Evolutionary conservation across 2,329 filamentous ascomycete genomes (phyloP).

Genomic region (Volutella citrinella): DNA sequence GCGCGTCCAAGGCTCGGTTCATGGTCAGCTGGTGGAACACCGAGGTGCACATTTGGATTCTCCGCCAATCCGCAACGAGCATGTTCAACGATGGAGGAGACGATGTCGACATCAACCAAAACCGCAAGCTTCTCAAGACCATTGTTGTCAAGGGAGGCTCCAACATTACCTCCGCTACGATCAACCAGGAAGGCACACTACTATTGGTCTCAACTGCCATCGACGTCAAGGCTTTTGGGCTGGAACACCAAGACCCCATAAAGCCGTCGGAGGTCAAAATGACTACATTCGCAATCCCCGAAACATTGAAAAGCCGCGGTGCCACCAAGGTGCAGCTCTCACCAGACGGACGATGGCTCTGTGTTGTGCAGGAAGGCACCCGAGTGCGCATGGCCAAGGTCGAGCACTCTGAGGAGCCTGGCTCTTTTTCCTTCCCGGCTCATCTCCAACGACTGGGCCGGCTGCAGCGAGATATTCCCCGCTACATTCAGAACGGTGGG

Average conservation of each 20-base stretch:
- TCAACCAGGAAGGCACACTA: conserved; percentile 69
- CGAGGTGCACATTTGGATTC: conserved; percentile 78
- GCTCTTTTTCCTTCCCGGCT: conserved; percentile 28
- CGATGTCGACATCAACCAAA: conserved; percentile 45
- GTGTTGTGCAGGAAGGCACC: conserved; percentile 59
- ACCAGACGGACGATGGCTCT: conserved; percentile 67
- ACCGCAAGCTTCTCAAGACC: conserved; percentile 65
- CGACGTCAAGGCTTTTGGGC: conserved; percentile 74
- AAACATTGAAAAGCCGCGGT: conserved; percentile 55
- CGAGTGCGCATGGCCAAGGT: conserved; percentile 47
- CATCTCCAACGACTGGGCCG: conserved; percentile 47
- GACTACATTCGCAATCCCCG: conserved; percentile 65
- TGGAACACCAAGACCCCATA: conserved; percentile 50
- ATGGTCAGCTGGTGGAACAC: conserved; percentile 91
- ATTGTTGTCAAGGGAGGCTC: conserved; percentile 72
- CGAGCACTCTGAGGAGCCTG: conserved; percentile 13
- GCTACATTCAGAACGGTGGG: conserved; percentile 58
- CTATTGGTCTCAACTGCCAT: conserved; percentile 73
- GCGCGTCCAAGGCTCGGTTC: conserved; percentile 69
- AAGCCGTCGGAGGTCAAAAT: conserved; percentile 63
- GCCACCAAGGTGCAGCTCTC: conserved; percentile 70
- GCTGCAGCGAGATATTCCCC: conserved; percentile 51
- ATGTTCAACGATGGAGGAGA: conserved; percentile 41
- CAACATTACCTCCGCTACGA: conserved; percentile 72
- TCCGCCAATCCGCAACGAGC: conserved; percentile 45